Conservation (phyloP, 1,284 basidiomycete species). For the Taiwanofungus camphoratus region DNA sequence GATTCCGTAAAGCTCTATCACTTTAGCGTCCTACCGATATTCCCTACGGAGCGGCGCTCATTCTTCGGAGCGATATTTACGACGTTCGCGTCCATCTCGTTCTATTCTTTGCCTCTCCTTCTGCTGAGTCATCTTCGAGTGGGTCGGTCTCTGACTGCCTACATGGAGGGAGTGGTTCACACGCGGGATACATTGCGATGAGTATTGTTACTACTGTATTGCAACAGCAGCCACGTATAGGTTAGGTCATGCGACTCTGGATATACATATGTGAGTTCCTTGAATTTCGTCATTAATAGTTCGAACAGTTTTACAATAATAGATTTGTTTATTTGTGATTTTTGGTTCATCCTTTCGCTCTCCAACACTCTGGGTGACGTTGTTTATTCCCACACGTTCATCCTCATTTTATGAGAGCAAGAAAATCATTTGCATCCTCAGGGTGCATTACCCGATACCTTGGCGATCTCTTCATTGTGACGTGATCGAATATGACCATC, state of each 20-base stretch:
- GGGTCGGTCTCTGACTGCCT: conserved; percentile 19
- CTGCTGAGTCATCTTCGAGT: conserved; percentile 19
- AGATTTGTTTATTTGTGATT: neutral
- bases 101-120: conserved; percentile 42
- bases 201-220: conserved; percentile 1
- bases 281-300: too few species aligned
- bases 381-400: conserved; percentile 52
- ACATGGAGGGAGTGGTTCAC: conserved; percentile 46
- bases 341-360: conserved; percentile 39
- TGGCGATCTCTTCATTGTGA: conserved; percentile 13
- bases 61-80: conserved; percentile 74
- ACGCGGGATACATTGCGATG: conserved; percentile 44
- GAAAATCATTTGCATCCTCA: conserved; percentile 11
- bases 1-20: conserved; percentile 40
- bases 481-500: conserved; percentile 15
- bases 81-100: conserved; percentile 25
- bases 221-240: neutral
- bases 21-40: conserved; percentile 71
- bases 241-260: neutral
- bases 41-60: conserved; percentile 65
- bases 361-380: conserved; percentile 87
- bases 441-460: conserved; percentile 14
- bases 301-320: too few species aligned
- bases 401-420: conserved; percentile 87
- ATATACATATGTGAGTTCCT: neutral